Base-by-base conservation (phyloP, 495 filamentous ascomycete species). In the Haplographium delicatum region DNA sequence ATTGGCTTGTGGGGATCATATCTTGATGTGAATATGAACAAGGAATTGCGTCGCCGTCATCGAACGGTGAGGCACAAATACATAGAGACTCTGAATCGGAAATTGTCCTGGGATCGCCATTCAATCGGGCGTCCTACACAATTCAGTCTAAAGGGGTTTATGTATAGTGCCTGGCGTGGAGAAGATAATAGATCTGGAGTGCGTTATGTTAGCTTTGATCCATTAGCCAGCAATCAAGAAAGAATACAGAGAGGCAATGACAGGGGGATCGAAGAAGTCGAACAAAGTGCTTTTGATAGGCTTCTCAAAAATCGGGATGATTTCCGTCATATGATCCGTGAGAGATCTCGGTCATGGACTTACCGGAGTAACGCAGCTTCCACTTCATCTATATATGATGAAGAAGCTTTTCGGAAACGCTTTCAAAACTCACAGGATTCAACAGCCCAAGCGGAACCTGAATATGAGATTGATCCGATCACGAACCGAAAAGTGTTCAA, bases 401-500 rank as follows among this genome's bases (percentile, higher is more conserved):
- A 47, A 3, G 35, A 57, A 49, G 37, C 6, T 5, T 49, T 47
- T 25, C 30, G 43, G 10, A 30, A 35, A 18, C 40, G 23, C 35
- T 16, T 50, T 10, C 13, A 53, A 11, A 13, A 18, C 11, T 23
- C 45, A 5, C 28, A 27, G 27, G 22, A 44, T 8, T 43, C 22
- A 4, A 28, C 13, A 2, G 1, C 47, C 19, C 15, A 33, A 7
- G 19, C 40, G 11, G 44, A 44, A 1, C 33, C 52, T 1, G 74
- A 72, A 4, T 80, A 72, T 40, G 57, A 68, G 15, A 79, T 81
- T 40, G 79, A 83, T 57, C 78, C 78, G n/a, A 81, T 83, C 49
- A 79, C 78, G 16, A 80, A 79, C 55, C 72, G 76, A n/a, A 80
- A 73, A 59, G 70, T 82, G 4, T 57, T 52, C 42, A 72, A 63